These are phyloP conservation scores for Salix koriyanagi DNA, from an alignment of 345 rosid genomes.

Conservation along the genomic window DNA sequence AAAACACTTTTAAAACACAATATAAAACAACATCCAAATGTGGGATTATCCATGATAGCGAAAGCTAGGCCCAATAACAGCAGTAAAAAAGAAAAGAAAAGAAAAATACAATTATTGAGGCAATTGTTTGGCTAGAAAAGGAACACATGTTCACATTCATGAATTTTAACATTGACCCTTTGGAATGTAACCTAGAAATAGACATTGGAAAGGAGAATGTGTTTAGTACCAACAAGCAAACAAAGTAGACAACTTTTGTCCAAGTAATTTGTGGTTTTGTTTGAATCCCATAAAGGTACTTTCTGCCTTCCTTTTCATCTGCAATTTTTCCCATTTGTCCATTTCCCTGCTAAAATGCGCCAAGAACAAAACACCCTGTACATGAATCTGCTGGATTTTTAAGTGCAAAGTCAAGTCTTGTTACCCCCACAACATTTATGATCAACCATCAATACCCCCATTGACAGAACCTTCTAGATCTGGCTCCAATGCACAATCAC, in stretches of 20 bases:
- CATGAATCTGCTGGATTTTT: not conserved
- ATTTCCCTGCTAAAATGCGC: not conserved
- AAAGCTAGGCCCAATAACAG: no score
- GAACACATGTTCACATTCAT: not conserved
- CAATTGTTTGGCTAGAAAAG: not conserved
- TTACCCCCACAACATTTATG: not conserved
- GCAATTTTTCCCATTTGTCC: slow-evolving; percentile 2
- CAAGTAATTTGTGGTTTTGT: not conserved
- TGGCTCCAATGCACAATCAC: not conserved
- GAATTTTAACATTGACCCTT: not conserved
- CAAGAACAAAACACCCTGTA: not conserved
- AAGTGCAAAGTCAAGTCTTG: not conserved
- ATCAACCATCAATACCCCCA: not conserved
- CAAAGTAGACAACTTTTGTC: not conserved
- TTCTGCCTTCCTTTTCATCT: not conserved
- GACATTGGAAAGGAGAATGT: not conserved
- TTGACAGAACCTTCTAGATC: not conserved
- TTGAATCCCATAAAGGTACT: not conserved
- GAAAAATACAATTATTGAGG: not conserved
- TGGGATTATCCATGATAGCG: no score
- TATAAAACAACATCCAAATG: not conserved
- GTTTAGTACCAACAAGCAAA: not conserved
- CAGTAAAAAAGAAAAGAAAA: no score
- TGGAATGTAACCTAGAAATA: not conserved
- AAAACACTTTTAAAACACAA: no score